Evolutionary conservation across 1,284 basidiomycete genomes (phyloP), one percentile per base, ranked within the genome.

Genomic region (Ceratorhiza oryzae-sativae): DNA sequence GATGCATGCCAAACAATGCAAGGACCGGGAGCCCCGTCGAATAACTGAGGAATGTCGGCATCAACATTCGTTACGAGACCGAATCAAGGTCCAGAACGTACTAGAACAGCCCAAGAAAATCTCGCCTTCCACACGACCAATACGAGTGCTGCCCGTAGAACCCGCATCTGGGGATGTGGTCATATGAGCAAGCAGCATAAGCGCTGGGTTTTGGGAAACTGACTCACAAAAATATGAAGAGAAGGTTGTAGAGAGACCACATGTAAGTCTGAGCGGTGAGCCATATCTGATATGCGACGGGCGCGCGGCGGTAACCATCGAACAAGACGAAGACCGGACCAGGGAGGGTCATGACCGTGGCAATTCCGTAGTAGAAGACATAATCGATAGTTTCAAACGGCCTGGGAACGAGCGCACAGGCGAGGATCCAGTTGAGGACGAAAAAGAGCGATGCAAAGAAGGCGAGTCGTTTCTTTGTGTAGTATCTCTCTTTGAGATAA

Each of bases 1-100:
- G 81, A 75, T 88, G 87, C 67, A 95, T 79, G 1, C 91, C 92
- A 77, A 95, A 92, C 9, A 95, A 80, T 1, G 87, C 91, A 48
- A 95, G 87, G 0, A 88, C 89, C 76, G 92, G 92, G 25, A 92
- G 79, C 12, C 88, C 91, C 75, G 88, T 83, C 12, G 82, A 81
- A 76, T 83, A 85, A 75, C 84, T 83, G 51, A 1, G 63, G 18
- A 61, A 53, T 23, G 34, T 25, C 10, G 6, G 34, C n/a, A 58
- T 55, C 0, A 25, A 36, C 30, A 32, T 41, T 51, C 23, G 23
- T 30, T n/a, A 46, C 10, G 32, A 18, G 15, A 13, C 2, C 18
- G 42, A 9, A 32, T 10, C 12, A 42, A 30, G 20, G 5, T 23
- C 53, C 77, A 56, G 48, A 75, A 82, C 85, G 75, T 82, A 92